Evolutionary conservation across 768 basidiomycete species (phyloP).

Genomic region (Serendipita sp.): DNA sequence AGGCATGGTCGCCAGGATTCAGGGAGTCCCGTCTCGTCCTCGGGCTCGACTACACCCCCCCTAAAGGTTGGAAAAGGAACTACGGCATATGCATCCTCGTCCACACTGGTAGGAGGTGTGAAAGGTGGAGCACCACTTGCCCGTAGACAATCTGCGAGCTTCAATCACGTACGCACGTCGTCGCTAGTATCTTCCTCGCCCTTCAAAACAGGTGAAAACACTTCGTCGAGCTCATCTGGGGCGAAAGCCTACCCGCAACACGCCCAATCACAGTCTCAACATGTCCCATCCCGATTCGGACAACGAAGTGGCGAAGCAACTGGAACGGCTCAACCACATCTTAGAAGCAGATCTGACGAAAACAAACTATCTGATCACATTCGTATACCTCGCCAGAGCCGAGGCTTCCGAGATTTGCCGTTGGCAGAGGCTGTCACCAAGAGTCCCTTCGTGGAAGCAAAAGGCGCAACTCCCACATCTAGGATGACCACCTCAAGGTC

Average conservation of each 20-base stretch:
- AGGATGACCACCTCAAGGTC: not conserved
- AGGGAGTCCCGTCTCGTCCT: not conserved
- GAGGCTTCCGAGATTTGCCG: slow-evolving; percentile 52
- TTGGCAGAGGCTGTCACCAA: slow-evolving; percentile 66
- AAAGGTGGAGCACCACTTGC: slow-evolving; percentile 22
- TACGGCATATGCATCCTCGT: not conserved
- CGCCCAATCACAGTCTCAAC: not conserved
- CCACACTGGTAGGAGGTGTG: not conserved
- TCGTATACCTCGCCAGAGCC: slow-evolving; percentile 54
- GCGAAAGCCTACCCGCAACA: slow-evolving; percentile 26
- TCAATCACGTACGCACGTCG: slow-evolving; percentile 57
- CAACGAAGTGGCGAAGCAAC: slow-evolving; percentile 3
- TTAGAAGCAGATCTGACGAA: slow-evolving; percentile 4
- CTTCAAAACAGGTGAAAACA: slow-evolving; percentile 31
- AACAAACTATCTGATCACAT: slow-evolving; percentile 29
- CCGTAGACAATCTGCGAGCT: slow-evolving; percentile 61
- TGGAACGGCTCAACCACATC: not conserved
- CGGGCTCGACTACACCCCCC: not conserved
- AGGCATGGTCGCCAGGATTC: not conserved
- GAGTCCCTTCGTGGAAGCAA: slow-evolving; percentile 47
- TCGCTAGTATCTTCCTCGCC: slow-evolving; percentile 77
- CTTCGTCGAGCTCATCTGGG: not conserved
- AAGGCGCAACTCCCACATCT: not conserved
- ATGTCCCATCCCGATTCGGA: not conserved
- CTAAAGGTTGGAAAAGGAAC: not conserved